Evolutionary conservation across 345 rosid genomes (phyloP).

Genomic region (Diplotaxis tenuifolia): DNA sequence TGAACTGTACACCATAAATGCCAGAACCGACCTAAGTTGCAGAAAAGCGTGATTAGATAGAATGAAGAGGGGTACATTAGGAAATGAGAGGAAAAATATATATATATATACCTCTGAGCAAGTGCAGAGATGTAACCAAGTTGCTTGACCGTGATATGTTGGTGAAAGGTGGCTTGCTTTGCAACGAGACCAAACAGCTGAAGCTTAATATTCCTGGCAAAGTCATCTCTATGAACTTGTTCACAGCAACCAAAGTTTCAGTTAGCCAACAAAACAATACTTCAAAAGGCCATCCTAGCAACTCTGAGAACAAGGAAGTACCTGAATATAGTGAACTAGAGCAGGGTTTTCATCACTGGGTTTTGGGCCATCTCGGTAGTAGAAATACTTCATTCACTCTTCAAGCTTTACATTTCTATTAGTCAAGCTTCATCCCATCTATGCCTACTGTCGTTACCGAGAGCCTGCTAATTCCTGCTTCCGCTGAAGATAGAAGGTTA

Average conservation of each 20-base stretch:
- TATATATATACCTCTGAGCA: conserved; percentile 51
- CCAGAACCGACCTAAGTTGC: conserved; percentile 65
- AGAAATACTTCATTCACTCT: conserved; percentile 53
- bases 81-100: not conserved
- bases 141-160: conserved; percentile 92
- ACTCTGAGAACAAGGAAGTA: conserved; percentile 24
- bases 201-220: conserved; percentile 69
- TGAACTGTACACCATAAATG: conserved; percentile 69
- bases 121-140: conserved; percentile 86
- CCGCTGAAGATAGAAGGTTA: too few species aligned
- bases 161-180: conserved; percentile 89
- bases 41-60: conserved; percentile 5
- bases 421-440: conserved; percentile 38
- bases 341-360: conserved; percentile 81
- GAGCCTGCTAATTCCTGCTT: too few species aligned
- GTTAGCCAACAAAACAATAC: conserved; percentile 4
- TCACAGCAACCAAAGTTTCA: conserved; percentile 4
- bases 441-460: too few species aligned
- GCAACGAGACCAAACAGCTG: conserved; percentile 73
- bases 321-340: conserved; percentile 86
- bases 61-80: not conserved
- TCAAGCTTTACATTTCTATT: conserved; percentile 74
- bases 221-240: conserved; percentile 83
- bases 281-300: not conserved
- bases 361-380: conserved; percentile 65